These are phyloP conservation scores for Plectosphaerella cucumerina DNA, from an alignment of 2,329 filamentous ascomycete genomes.

Conservation along the genomic window DNA sequence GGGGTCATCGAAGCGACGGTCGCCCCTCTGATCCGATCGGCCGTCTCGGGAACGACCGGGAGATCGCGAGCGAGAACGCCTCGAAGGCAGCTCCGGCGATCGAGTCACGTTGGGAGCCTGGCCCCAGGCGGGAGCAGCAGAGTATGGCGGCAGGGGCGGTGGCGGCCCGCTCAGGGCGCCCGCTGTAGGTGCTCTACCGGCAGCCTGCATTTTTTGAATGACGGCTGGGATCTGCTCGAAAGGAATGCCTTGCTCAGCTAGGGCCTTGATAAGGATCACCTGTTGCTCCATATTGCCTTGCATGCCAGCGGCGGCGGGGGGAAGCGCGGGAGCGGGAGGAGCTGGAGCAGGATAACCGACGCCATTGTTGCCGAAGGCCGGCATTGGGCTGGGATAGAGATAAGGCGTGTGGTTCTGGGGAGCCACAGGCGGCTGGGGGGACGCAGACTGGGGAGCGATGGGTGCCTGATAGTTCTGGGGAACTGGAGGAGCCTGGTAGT, in stretches of 20 bases:
- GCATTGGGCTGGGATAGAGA: constrained; percentile 29
- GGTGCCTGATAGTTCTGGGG: neutral
- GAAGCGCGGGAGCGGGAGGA: constrained; percentile 27
- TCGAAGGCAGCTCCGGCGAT: constrained; percentile 57
- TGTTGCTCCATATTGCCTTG: constrained; percentile 63
- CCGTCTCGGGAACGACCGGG: constrained; percentile 70
- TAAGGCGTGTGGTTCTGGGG: constrained; percentile 28
- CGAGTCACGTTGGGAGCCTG: constrained; percentile 25
- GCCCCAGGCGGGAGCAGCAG: neutral
- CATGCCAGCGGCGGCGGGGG: constrained; percentile 31
- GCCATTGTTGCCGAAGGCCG: neutral
- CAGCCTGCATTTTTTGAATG: constrained; percentile 46
- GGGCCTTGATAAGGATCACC: constrained; percentile 68
- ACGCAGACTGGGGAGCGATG: neutral
- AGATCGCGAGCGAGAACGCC: constrained; percentile 74
- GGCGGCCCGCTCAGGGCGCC: constrained; percentile 21
- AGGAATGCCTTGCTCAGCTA: constrained; percentile 71
- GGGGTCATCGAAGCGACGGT: constrained; percentile 49
- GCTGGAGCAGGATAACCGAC: constrained; percentile 9
- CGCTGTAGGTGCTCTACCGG: constrained; percentile 24
- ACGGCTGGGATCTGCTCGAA: constrained; percentile 69
- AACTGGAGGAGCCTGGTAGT: neutral
- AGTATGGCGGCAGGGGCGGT: constrained; percentile 12
- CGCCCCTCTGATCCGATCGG: constrained; percentile 62
- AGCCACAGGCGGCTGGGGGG: no score